Conservation (phyloP, 139 green algal species). For the Pleodorina starrii region DNA sequence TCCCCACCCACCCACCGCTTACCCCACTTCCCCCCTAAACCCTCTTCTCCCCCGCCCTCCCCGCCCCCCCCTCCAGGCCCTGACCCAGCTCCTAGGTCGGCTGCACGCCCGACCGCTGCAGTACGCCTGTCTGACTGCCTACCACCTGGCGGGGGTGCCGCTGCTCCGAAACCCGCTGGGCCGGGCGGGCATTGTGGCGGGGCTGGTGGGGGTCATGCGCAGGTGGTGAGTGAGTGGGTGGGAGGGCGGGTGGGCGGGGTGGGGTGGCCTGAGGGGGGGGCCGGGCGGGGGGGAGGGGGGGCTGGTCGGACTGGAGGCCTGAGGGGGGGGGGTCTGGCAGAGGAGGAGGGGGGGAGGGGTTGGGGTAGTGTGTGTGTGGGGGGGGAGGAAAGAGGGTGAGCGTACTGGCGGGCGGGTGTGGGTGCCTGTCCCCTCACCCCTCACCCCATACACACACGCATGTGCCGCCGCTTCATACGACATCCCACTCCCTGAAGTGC, state of each 20-base stretch:
- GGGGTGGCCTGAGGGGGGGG: neutral
- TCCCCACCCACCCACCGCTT: too few relatives aligned
- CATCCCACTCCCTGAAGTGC: too few relatives aligned
- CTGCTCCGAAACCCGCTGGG: constrained; percentile 48
- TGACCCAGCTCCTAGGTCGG: constrained; percentile 44
- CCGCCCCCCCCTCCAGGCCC: neutral
- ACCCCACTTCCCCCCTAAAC: neutral
- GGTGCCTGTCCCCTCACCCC: too few relatives aligned
- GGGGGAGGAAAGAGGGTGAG: too few relatives aligned
- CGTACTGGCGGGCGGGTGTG: too few relatives aligned
- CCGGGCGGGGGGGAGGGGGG: neutral
- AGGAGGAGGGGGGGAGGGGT: neutral
- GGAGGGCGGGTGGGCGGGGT: too few relatives aligned
- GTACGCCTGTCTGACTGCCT: constrained; percentile 32
- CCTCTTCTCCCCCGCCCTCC: neutral
- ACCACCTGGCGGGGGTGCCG: constrained; percentile 51
- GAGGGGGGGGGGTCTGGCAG: neutral
- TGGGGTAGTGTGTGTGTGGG: neutral
- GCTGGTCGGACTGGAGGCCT: neutral
- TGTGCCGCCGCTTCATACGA: too few relatives aligned
- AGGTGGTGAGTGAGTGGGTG: constrained; percentile 18
- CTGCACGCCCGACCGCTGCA: constrained; percentile 26
- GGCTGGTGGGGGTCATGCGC: constrained; percentile 46
- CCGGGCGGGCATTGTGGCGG: constrained; percentile 39
- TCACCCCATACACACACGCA: too few relatives aligned